Evolutionary conservation across 2,329 filamentous ascomycete species (phyloP).

Genomic region (Claviceps sp.): DNA sequence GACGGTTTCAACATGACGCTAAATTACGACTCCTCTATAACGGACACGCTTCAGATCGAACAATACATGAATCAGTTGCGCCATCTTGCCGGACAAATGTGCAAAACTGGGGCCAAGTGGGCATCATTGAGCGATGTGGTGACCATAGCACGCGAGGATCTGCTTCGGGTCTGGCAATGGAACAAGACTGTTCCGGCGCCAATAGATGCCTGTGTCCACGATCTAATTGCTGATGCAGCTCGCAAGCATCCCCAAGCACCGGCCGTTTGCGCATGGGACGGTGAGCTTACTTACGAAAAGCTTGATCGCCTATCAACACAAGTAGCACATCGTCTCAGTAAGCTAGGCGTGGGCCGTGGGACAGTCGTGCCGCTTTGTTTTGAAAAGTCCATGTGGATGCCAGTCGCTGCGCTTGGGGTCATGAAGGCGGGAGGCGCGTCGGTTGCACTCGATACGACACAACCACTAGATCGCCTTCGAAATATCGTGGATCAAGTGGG

Average conservation of each 20-base stretch:
- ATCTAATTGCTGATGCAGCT: slow-evolving; percentile 28
- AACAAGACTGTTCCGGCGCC: slow-evolving; percentile 28
- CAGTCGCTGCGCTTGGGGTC: slow-evolving; percentile 30
- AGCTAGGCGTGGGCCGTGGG: slow-evolving; percentile 19
- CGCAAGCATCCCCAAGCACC: slow-evolving; percentile 21
- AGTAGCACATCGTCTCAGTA: slow-evolving; percentile 26
- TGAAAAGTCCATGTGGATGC: slow-evolving; percentile 34
- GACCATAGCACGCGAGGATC: not conserved
- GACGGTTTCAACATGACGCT: not conserved
- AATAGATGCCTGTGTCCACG: slow-evolving; percentile 31
- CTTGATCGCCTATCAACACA: slow-evolving; percentile 28
- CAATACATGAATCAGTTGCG: not conserved
- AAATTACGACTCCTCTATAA: not conserved
- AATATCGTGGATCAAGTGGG: not conserved
- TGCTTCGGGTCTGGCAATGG: slow-evolving; percentile 28
- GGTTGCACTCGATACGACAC: slow-evolving; percentile 33
- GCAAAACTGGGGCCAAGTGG: not conserved
- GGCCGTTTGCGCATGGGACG: slow-evolving; percentile 37
- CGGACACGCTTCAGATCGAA: not conserved
- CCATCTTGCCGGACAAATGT: not conserved
- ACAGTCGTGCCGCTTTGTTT: slow-evolving; percentile 34
- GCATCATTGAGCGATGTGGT: not conserved
- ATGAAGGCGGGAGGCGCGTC: slow-evolving; percentile 33
- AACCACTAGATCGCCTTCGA: slow-evolving; percentile 30
- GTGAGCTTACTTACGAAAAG: slow-evolving; percentile 31